Conservation (phyloP, 75 land plant species). For the Selaginella tamariscina region DNA sequence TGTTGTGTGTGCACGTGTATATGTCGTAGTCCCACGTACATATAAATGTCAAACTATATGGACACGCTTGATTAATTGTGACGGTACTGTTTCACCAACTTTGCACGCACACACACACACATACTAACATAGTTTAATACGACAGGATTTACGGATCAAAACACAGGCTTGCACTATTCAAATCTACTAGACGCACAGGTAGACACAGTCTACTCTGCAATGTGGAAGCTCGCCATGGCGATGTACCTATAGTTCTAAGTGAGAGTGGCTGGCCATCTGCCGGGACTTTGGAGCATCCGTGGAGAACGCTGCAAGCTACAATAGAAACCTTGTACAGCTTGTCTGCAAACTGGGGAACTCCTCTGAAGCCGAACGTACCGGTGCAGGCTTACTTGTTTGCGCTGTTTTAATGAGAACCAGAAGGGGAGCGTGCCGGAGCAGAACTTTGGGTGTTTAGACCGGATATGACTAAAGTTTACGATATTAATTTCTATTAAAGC, state of each 20-base stretch:
- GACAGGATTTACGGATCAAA: background rate
- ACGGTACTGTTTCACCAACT: too few species aligned
- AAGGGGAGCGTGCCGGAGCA: conserved; percentile 2
- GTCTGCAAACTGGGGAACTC: background rate
- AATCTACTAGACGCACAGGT: conserved; percentile 1
- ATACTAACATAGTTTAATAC: too few species aligned
- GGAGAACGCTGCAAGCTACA: background rate
- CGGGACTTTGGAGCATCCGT: background rate
- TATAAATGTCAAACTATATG: too few species aligned
- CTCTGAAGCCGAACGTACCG: background rate
- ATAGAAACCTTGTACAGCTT: background rate
- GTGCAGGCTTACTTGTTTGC: background rate
- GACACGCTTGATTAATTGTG: too few species aligned
- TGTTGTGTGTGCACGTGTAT: too few species aligned
- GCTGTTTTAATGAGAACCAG: conserved; percentile 4
- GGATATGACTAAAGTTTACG: background rate
- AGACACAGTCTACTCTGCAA: conserved; percentile 6
- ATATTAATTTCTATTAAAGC: background rate
- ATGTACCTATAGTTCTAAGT: background rate
- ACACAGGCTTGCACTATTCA: conserved; percentile 1
- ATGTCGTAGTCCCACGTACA: too few species aligned
- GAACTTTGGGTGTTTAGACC: background rate
- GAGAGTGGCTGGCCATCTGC: conserved; percentile 13
- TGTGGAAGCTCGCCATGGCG: background rate
- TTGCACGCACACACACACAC: too few species aligned